phyloP scores from a whole-genome alignment of 345 rosid genomes.

The Erysimum cheiranthoides region DNA sequence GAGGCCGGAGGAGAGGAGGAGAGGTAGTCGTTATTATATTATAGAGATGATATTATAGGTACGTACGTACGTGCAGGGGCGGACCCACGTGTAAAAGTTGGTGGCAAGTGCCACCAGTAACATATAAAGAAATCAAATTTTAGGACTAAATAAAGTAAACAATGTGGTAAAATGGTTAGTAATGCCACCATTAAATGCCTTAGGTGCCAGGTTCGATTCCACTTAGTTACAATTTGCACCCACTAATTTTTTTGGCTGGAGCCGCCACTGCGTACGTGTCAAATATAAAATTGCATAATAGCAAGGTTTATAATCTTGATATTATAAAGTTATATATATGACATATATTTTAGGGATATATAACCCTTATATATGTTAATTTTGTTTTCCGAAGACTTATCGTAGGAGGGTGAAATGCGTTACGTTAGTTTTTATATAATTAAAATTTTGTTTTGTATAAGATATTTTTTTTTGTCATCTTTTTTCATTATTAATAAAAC shows the following conservation, averaged over 20 bases:
- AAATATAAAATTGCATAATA: constrained; percentile 3
- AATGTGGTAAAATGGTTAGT: too few relatives aligned
- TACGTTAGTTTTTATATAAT: not conserved
- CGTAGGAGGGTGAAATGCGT: constrained; percentile 12
- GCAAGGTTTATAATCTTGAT: constrained; percentile 28
- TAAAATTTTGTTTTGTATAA: not conserved
- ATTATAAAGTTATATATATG: constrained; percentile 7
- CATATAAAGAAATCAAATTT: too few relatives aligned
- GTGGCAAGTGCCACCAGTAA: too few relatives aligned
- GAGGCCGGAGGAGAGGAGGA: not conserved
- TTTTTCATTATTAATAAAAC: too few relatives aligned
- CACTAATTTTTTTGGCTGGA: too few relatives aligned
- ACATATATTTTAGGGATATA: constrained; percentile 1
- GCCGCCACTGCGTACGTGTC: constrained; percentile 35
- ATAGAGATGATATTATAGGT: constrained; percentile 18
- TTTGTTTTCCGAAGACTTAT: not conserved
- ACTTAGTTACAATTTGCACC: too few relatives aligned
- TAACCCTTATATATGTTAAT: not conserved
- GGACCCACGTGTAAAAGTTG: too few relatives aligned
- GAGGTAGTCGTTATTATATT: constrained; percentile 12
- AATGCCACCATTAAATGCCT: too few relatives aligned
- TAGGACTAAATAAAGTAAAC: too few relatives aligned
- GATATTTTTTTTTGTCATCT: too few relatives aligned
- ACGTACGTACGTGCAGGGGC: constrained; percentile 36
- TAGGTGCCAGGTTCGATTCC: too few relatives aligned